A percentile compares a stretch with the other conserved stretches of the same genome.
Evolutionary conservation across 2,329 filamentous ascomycete genomes (phyloP).

Genomic region (Pseudopithomyces maydicus): DNA sequence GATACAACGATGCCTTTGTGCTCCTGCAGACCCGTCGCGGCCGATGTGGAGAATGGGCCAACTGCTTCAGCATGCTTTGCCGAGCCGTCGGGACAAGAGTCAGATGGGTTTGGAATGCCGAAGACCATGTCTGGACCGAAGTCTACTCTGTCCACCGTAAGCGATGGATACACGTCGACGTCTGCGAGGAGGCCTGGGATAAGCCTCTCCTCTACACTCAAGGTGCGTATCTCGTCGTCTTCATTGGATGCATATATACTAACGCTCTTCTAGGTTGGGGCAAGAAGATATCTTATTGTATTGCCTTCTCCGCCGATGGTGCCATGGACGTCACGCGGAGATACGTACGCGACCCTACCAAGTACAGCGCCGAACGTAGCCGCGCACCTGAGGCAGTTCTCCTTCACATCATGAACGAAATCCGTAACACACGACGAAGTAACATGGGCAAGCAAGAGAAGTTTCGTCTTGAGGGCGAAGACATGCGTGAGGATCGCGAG

Average conservation of each 20-base stretch:
- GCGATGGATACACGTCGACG: constrained; percentile 96
- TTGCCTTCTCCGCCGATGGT: constrained; percentile 92
- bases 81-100: constrained; percentile 88
- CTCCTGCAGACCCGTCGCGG: constrained; percentile 85
- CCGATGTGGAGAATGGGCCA: constrained; percentile 93
- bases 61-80: constrained; percentile 98
- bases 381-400: constrained; percentile 87
- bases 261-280: constrained; percentile 70
- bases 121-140: constrained; percentile 98
- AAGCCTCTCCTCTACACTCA: constrained; percentile 90
- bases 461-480: constrained; percentile 80
- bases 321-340: constrained; percentile 70
- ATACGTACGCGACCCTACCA: constrained; percentile 71
- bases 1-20: constrained; percentile 95
- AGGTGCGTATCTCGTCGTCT: constrained; percentile 55
- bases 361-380: constrained; percentile 74
- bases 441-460: constrained; percentile 87
- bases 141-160: constrained; percentile 93
- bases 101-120: constrained; percentile 97
- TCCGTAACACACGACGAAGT: constrained; percentile 79
- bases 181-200: constrained; percentile 94
- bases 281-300: constrained; percentile 95
- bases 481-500: constrained; percentile 75
- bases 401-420: constrained; percentile 89
- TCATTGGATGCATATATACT: constrained; percentile 10